A percentile compares a stretch with the other conserved stretches of the same genome.
Conservation (phyloP, 164 flowering plant genomes). For the Hamamelis virginiana region DNA sequence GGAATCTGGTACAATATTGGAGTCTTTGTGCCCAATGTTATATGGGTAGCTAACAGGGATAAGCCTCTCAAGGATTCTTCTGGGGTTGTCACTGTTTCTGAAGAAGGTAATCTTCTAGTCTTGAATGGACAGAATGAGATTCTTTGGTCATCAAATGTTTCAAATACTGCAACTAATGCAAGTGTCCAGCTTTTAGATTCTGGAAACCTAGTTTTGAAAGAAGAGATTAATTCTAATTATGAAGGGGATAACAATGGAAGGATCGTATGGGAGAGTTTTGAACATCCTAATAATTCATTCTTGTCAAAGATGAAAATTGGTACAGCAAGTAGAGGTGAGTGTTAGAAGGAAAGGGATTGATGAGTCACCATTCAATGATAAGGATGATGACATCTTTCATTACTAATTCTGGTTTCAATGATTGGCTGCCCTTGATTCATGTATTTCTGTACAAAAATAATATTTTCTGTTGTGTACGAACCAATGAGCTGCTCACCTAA, state of each 20-base stretch:
- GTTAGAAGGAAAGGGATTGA: too few species aligned
- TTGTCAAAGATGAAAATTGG: constrained; percentile 12
- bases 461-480: too few species aligned
- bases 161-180: constrained; percentile 10
- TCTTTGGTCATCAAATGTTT: constrained; percentile 32
- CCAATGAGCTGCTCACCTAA: too few species aligned
- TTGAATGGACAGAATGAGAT: constrained; percentile 18
- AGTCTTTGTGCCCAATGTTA: constrained; percentile 5
- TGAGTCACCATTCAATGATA: too few species aligned
- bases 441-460: too few species aligned
- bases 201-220: constrained; percentile 32
- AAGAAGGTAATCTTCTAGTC: constrained; percentile 29
- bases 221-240: neutral
- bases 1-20: constrained; percentile 24
- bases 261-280: constrained; percentile 32
- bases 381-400: too few species aligned
- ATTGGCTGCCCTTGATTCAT: too few species aligned
- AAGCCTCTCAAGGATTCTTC: constrained; percentile 25
- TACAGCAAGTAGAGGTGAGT: constrained; percentile 37
- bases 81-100: constrained; percentile 19
- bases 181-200: constrained; percentile 23
- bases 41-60: constrained; percentile 46
- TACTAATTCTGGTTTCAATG: too few species aligned
- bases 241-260: neutral
- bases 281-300: constrained; percentile 13